phyloP scores from a whole-genome alignment of 495 filamentous ascomycete species.

The Annulohypoxylon maeteangense region DNA sequence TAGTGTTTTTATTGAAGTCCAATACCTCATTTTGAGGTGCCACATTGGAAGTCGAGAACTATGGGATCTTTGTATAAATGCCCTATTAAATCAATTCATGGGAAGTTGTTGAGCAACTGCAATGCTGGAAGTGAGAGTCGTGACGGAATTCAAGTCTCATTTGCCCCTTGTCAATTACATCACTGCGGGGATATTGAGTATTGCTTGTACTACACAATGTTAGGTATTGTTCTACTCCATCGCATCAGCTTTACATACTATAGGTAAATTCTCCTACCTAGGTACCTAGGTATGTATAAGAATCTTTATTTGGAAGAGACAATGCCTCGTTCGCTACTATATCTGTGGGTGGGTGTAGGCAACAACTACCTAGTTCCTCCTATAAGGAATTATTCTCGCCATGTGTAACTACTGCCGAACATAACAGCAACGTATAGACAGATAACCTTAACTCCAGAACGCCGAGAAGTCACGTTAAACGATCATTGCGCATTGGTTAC shows the following conservation, averaged over 20 bases:
- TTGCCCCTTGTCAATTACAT: conserved; percentile 19
- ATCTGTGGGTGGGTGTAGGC: too few relatives aligned
- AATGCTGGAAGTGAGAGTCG: conserved; percentile 4
- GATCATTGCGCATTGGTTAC: background rate
- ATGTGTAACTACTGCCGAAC: too few relatives aligned
- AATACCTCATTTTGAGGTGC: conserved; percentile 9
- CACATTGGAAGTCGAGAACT: background rate
- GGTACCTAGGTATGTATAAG: too few relatives aligned
- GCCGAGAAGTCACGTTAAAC: too few relatives aligned
- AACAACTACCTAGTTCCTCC: too few relatives aligned
- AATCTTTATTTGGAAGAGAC: too few relatives aligned
- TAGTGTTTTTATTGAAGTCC: conserved; percentile 20
- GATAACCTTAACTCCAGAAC: too few relatives aligned
- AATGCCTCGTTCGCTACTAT: too few relatives aligned
- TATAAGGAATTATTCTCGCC: too few relatives aligned
- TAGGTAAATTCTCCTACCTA: too few relatives aligned
- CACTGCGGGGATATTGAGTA: conserved; percentile 19
- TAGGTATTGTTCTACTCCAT: background rate
- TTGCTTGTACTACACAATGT: background rate
- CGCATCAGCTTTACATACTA: too few relatives aligned
- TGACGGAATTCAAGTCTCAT: conserved; percentile 26
- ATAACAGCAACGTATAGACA: too few relatives aligned
- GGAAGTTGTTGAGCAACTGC: background rate
- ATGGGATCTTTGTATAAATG: conserved; percentile 28
- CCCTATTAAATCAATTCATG: background rate